A percentile compares a stretch with the other conserved stretches of the same genome.
Conservation (phyloP, 768 basidiomycete genomes). For the Tremella fuciformis region DNA sequence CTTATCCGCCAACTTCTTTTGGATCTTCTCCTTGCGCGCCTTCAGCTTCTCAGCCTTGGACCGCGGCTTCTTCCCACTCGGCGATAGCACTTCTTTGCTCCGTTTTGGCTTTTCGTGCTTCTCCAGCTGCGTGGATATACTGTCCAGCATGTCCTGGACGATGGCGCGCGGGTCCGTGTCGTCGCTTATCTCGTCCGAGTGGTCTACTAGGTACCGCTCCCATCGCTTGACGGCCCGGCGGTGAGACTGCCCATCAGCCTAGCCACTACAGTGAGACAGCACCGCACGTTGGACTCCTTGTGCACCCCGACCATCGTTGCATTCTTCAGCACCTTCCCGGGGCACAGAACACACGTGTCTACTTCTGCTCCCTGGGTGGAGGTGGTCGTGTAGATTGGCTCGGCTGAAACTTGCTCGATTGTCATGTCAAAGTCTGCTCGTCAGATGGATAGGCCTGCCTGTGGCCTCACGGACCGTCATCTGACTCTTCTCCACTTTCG, state of each 20-base stretch:
- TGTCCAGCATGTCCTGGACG: constrained; percentile 21
- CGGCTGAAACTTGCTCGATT: constrained; percentile 21
- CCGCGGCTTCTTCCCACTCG: background rate
- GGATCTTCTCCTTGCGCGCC: background rate
- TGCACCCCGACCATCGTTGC: constrained; percentile 29
- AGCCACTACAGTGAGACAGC: background rate
- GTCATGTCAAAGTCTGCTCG: constrained; percentile 27
- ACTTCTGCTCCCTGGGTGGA: constrained; percentile 5
- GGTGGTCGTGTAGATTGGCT: constrained; percentile 28
- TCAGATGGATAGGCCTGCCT: background rate
- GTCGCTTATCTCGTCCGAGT: background rate
- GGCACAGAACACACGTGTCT: constrained; percentile 35
- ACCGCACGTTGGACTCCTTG: constrained; percentile 28
- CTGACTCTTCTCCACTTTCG: too few species aligned
- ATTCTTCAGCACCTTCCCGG: constrained; percentile 32
- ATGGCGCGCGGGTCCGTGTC: constrained; percentile 24
- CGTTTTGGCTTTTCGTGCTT: constrained; percentile 7
- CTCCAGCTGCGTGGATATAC: constrained; percentile 5
- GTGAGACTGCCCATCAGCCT: background rate
- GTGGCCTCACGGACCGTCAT: background rate
- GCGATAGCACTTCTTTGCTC: background rate
- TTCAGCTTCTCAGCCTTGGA: background rate
- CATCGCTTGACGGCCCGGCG: background rate
- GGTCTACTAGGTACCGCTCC: background rate
- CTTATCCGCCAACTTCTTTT: background rate